phyloP scores from a whole-genome alignment of 1,139 yeast genomes.

The Geotrichum candidum region DNA sequence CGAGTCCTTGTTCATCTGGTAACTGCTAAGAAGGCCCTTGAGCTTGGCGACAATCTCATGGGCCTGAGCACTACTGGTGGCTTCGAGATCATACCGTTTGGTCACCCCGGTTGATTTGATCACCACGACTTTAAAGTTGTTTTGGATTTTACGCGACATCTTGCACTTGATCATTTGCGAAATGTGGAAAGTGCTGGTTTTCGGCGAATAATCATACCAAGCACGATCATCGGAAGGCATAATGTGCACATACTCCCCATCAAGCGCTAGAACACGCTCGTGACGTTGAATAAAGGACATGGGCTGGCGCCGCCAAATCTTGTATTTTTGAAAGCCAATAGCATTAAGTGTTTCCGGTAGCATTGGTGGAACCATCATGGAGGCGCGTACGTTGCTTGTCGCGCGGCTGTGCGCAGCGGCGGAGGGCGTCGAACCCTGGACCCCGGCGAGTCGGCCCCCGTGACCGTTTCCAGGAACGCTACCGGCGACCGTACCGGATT shows the following conservation, averaged over 20 bases:
- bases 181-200: slow-evolving; percentile 83
- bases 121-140: slow-evolving; percentile 78
- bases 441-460: not conserved
- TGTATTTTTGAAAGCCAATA: slow-evolving; percentile 48
- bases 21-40: slow-evolving; percentile 13
- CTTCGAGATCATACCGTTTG: slow-evolving; percentile 85
- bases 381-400: slow-evolving; percentile 13
- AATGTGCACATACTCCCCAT: slow-evolving; percentile 87
- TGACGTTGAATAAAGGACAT: slow-evolving; percentile 76
- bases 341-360: slow-evolving; percentile 15
- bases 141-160: slow-evolving; percentile 70
- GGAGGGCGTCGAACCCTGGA: not conserved
- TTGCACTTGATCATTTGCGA: slow-evolving; percentile 72
- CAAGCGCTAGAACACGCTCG: slow-evolving; percentile 79
- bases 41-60: slow-evolving; percentile 70
- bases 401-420: slow-evolving; percentile 9
- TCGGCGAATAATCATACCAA: slow-evolving; percentile 58
- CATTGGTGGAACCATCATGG: slow-evolving; percentile 15
- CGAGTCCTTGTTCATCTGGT: slow-evolving; percentile 14
- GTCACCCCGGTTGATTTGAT: slow-evolving; percentile 51
- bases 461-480: not conserved
- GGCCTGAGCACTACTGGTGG: slow-evolving; percentile 55
- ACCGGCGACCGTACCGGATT: not conserved
- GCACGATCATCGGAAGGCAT: slow-evolving; percentile 73
- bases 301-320: slow-evolving; percentile 82